These are phyloP conservation scores for Kalanchoe fedtschenkoi DNA, from an alignment of 164 flowering plant genomes.

Conservation along the genomic window DNA sequence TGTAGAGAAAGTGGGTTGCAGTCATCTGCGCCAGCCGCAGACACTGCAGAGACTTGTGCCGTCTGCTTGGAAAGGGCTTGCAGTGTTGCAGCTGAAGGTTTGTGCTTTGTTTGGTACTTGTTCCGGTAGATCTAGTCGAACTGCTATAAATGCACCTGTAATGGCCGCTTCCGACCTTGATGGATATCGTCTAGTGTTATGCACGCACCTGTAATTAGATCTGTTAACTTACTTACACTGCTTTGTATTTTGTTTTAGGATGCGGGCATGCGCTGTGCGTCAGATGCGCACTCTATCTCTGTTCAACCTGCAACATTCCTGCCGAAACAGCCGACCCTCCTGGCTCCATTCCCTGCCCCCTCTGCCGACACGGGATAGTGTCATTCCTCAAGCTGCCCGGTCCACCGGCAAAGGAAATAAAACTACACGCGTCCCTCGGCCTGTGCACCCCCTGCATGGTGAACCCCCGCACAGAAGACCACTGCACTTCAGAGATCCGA, in stretches of 20 bases:
- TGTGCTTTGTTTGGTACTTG: constrained; percentile 6
- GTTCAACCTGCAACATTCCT: constrained; percentile 66
- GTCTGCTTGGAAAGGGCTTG: constrained; percentile 92
- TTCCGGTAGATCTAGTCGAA: background rate
- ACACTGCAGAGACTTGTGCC: constrained; percentile 79
- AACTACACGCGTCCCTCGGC: constrained; percentile 48
- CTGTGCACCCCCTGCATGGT: constrained; percentile 94
- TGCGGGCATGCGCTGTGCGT: constrained; percentile 83
- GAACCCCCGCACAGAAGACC: constrained; percentile 43
- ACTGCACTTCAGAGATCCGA: constrained; percentile 39
- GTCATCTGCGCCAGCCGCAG: constrained; percentile 36
- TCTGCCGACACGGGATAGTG: constrained; percentile 68
- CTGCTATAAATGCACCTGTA: background rate
- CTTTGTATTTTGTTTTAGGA: constrained; percentile 33
- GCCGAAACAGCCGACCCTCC: constrained; percentile 52
- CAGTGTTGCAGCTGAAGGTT: constrained; percentile 91
- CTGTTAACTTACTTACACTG: background rate
- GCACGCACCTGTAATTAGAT: no score
- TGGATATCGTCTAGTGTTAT: no score
- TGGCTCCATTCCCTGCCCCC: constrained; percentile 92
- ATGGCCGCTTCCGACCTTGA: no score
- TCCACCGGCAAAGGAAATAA: constrained; percentile 52
- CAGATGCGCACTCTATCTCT: constrained; percentile 81
- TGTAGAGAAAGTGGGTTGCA: constrained; percentile 81
- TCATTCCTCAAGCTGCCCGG: constrained; percentile 55